These are phyloP conservation scores for Ceratocystis smalleyi DNA, from an alignment of 2,329 filamentous ascomycete genomes.

Conservation along the genomic window DNA sequence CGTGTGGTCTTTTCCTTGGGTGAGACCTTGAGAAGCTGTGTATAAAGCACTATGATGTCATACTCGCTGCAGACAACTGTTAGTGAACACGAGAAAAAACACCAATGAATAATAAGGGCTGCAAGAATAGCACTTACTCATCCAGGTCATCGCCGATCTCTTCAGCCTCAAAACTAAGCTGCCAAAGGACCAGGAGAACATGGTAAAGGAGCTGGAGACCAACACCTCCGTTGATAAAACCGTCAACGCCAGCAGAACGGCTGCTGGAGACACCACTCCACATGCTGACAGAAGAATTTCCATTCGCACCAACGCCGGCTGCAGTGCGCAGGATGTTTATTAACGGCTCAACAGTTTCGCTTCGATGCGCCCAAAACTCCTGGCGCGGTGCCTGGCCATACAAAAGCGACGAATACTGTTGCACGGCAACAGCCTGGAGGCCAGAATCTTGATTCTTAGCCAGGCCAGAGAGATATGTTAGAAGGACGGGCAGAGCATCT, in stretches of 20 bases:
- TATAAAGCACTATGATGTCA: conserved; percentile 80
- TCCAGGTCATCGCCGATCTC: conserved; percentile 60
- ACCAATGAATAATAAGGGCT: not conserved
- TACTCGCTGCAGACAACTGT: conserved; percentile 49
- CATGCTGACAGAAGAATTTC: conserved; percentile 41
- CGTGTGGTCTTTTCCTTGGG: conserved; percentile 97
- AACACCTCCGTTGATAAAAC: conserved; percentile 60
- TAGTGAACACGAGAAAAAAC: not conserved
- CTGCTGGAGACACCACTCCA: conserved; percentile 41
- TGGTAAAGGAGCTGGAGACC: conserved; percentile 89
- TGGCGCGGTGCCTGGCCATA: conserved; percentile 58
- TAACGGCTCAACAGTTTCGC: conserved; percentile 69
- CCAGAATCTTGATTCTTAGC: conserved; percentile 76
- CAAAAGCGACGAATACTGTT: conserved; percentile 74
- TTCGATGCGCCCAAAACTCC: conserved; percentile 81
- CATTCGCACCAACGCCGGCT: conserved; percentile 54
- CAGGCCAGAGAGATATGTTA: conserved; percentile 71
- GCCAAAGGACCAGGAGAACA: conserved; percentile 85
- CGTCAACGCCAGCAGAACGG: conserved; percentile 48
- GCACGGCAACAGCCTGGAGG: conserved; percentile 87
- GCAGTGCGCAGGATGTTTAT: conserved; percentile 69
- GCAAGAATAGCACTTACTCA: conserved; percentile 41
- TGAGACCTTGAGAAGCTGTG: conserved; percentile 78
- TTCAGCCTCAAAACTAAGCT: conserved; percentile 85
- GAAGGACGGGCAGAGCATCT: conserved; percentile 64